Evolutionary conservation across 2,329 filamentous ascomycete species (phyloP), one percentile per base, ranked within the genome.

Genomic region (Monilinia fructicola): DNA sequence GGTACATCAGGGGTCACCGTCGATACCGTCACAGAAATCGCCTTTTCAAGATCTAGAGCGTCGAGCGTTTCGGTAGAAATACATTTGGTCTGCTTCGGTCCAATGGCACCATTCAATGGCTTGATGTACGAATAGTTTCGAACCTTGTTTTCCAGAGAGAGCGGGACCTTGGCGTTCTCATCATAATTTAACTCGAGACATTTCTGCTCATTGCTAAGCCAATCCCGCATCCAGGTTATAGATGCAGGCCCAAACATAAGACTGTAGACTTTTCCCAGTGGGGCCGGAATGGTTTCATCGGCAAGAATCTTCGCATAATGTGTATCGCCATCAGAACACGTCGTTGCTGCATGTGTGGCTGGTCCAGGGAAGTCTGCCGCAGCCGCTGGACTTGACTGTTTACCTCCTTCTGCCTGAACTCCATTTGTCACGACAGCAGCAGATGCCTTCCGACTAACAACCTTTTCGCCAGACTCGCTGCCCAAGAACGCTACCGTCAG

Each of bases 1-100:
- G 95, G 95, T 2, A 99, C 95, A 76, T 99, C 96, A 0, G 95
- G 95, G 18, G 90, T 99, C 74, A 94, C 90, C 0, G 93, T 97
- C 40, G 87, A 89, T 66, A 92, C 87, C 3, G 87, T 87, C n/a
- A 99, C 83, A 63, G 90, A 91, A 66, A 97, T 87, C 2, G 91
- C 87, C 76, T 93, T 96, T 66, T 98, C 94, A 21, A 96, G 82
- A 76, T 99, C 94, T 40, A 96, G 82, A 55, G 85, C 83, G 68
- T 98, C 93, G n/a, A 99, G 76, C 5, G 84, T 90, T 78, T 97
- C 93, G 0, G 87, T 90, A 60, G 92, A 93, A 67, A 96, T 90
- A 77, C 95, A 99, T 76, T 96, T 97, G 16, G 95, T 99, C 79
- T 97, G 92, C 76, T 86, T 95, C 0, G 95, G 95, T 0, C 95